Conservation (phyloP, 2,329 filamentous ascomycete species). For the Ceratocystis eucalypticola region DNA sequence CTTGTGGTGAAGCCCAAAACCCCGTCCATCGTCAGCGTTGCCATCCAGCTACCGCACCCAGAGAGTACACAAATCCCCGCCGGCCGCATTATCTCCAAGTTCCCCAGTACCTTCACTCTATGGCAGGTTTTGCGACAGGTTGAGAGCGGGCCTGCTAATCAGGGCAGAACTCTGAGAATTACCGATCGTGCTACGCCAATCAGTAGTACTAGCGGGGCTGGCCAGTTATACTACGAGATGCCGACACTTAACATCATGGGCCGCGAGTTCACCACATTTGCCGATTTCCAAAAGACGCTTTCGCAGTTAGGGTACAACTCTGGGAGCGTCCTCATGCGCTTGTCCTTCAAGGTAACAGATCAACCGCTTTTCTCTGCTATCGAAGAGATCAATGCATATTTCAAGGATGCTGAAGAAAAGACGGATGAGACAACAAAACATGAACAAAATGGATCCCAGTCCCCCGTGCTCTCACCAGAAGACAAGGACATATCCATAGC, state of each 20-base stretch:
- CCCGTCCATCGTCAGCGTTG: constrained; percentile 72
- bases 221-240: constrained; percentile 75
- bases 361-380: constrained; percentile 76
- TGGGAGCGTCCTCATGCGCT: constrained; percentile 63
- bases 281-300: constrained; percentile 77
- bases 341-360: constrained; percentile 64
- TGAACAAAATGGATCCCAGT: constrained; percentile 10
- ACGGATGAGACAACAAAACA: constrained; percentile 12
- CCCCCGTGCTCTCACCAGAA: constrained; percentile 9
- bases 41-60: constrained; percentile 66
- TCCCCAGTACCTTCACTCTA: constrained; percentile 73
- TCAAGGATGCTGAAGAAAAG: constrained; percentile 38
- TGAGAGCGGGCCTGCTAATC: constrained; percentile 57
- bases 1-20: constrained; percentile 79
- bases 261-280: constrained; percentile 60
- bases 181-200: constrained; percentile 68
- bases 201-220: constrained; percentile 43
- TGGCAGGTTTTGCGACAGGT: constrained; percentile 88
- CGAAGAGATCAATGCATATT: constrained; percentile 63
- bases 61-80: constrained; percentile 50
- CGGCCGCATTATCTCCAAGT: constrained; percentile 65
- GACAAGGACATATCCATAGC: neutral
- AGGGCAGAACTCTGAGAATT: constrained; percentile 56
- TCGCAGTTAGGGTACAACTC: constrained; percentile 76
- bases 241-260: constrained; percentile 76